phyloP scores from a whole-genome alignment of 768 basidiomycete genomes.

The Amanita rubescens region DNA sequence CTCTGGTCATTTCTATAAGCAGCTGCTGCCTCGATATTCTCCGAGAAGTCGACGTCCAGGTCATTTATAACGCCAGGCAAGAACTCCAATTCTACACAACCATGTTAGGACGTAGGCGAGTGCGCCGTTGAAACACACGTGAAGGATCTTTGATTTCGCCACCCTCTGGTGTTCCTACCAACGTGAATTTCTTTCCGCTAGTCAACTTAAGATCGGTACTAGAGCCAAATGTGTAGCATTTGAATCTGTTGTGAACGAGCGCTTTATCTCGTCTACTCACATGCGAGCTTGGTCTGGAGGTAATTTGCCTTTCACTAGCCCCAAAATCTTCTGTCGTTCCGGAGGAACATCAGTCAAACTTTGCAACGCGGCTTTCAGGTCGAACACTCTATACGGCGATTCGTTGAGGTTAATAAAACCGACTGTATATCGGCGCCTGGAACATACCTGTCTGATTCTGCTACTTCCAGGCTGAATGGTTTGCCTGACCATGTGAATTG shows the following conservation, averaged over 20 bases:
- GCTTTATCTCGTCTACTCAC: slow-evolving; percentile 25
- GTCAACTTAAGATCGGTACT: slow-evolving; percentile 55
- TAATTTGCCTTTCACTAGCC: slow-evolving; percentile 76
- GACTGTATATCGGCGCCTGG: slow-evolving; percentile 1
- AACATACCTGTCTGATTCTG: slow-evolving; percentile 67
- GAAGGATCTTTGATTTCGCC: slow-evolving; percentile 79
- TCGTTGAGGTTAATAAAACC: background rate
- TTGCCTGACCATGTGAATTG: slow-evolving; percentile 72
- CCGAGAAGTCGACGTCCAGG: slow-evolving; percentile 73
- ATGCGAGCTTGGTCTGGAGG: slow-evolving; percentile 69
- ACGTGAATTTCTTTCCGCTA: slow-evolving; percentile 69
- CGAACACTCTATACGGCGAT: slow-evolving; percentile 53
- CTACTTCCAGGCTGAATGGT: slow-evolving; percentile 54
- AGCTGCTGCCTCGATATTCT: slow-evolving; percentile 47
- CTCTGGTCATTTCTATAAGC: slow-evolving; percentile 68
- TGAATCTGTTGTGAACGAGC: too few species aligned
- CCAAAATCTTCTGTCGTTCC: slow-evolving; percentile 83
- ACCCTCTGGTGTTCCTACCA: slow-evolving; percentile 81
- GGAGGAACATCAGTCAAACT: slow-evolving; percentile 71
- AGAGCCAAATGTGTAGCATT: slow-evolving; percentile 7
- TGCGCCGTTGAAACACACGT: slow-evolving; percentile 26
- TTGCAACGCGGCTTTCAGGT: slow-evolving; percentile 64
- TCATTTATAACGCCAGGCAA: slow-evolving; percentile 74
- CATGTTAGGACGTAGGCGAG: background rate
- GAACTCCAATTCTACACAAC: slow-evolving; percentile 44